phyloP scores from a whole-genome alignment of 768 basidiomycete genomes.

The Psilocybe azurescens region DNA sequence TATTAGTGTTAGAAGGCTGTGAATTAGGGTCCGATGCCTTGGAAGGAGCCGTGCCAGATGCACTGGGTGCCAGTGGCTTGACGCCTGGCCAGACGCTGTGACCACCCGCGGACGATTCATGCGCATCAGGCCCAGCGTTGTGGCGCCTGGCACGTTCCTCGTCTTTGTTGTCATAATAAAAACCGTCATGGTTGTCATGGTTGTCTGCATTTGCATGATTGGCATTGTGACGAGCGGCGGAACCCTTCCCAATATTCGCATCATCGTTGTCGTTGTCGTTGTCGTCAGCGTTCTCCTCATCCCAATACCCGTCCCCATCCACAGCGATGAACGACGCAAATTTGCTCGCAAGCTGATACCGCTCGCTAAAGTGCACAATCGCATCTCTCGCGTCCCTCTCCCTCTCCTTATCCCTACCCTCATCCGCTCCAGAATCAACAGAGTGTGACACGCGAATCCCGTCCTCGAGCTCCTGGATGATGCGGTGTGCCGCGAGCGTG shows the following conservation, averaged over 20 bases:
- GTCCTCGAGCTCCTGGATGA: slow-evolving; percentile 14
- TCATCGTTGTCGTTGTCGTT: background rate
- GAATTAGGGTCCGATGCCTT: too few relatives aligned
- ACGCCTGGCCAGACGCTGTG: too few relatives aligned
- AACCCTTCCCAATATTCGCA: background rate
- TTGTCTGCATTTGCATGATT: background rate
- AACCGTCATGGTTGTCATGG: background rate
- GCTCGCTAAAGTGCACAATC: slow-evolving; percentile 6
- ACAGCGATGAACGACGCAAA: slow-evolving; percentile 13
- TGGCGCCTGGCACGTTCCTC: background rate
- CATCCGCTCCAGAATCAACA: too few relatives aligned
- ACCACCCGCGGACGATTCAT: too few relatives aligned
- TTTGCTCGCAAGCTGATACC: slow-evolving; percentile 12
- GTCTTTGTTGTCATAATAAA: background rate
- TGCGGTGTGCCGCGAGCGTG: slow-evolving; percentile 8
- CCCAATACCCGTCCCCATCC: background rate
- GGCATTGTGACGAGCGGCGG: too few relatives aligned
- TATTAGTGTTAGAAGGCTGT: too few relatives aligned
- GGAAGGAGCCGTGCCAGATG: too few relatives aligned
- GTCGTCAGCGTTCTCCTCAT: too few relatives aligned
- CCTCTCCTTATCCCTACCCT: background rate
- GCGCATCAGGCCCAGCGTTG: too few relatives aligned
- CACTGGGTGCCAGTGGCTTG: too few relatives aligned
- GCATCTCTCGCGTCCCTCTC: slow-evolving; percentile 6
- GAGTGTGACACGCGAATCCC: slow-evolving; percentile 1